Evolutionary conservation across 768 basidiomycete species (phyloP), one percentile per base, ranked within the genome.

Genomic region (Rhodotorula graminis): DNA sequence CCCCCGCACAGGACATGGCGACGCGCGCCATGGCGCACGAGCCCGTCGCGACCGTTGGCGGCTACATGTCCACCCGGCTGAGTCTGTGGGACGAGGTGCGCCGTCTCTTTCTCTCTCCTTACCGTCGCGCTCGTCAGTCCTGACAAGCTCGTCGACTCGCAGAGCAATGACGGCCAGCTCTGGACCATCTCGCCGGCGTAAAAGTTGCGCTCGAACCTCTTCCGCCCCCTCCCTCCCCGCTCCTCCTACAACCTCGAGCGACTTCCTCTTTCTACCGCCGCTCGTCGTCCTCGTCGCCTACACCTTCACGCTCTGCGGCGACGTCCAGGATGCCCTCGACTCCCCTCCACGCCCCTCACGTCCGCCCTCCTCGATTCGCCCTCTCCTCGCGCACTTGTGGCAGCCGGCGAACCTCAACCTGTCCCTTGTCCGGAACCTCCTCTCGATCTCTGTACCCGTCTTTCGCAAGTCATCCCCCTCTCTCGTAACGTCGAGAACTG

Each of bases 181-280:
- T 73, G 71, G 71, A 68, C 63, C 61, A 64, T 73, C 60, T 40
- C 67, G 27, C n/a, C 50, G 40, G 71, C 71, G 21, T 68, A 55
- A 68, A 46, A 14, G 14, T 46, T 12, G 44, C 44, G 44, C 44
- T 46, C 44, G 37, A 9, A 37, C 44, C 44, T 46, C 44, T 46
- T 46, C 44, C 14, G 8, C 18, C 11, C 23, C 15, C 15, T 10
- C 10, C 27, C 44, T 9, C 50, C 42, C 31, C 23, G 50, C 42
- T 31, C 8, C 15, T 57, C 31, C 23, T 25, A 0, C 44, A 0
- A 15, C 59, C 25, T 11, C 58, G 23, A 27, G 25, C 40, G 40
- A 3, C 21, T 0, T 1, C 31, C 25, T 27, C 14, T 27, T 44
- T 33, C 27, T 10, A 33, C 37, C 27, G 14, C 44, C 44, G 3